Evolutionary conservation across 768 basidiomycete genomes (phyloP), one percentile per base, ranked within the genome.

Genomic region (Tremella mesenterica): DNA sequence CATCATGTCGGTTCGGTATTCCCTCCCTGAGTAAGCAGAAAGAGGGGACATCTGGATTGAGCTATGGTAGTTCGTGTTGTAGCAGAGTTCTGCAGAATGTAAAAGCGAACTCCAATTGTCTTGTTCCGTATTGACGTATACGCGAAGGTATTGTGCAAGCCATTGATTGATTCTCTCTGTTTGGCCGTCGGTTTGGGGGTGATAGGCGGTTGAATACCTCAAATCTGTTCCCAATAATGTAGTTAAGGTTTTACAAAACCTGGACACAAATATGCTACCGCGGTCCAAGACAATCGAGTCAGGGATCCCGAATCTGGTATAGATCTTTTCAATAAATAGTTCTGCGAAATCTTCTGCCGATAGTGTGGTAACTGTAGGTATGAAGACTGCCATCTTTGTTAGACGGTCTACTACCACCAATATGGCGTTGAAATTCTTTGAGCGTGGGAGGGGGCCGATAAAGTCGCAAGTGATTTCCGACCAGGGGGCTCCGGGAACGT

Each of bases 351-450:
- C 67, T 1, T 56, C 39, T 1, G 76, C 60, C 13, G 59, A 59
- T 30, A 73, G 63, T 8, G 53, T 58, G 18, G 20, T 74, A 57
- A 36, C n/a, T n/a, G n/a, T n/a, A n/a, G n/a, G n/a, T n/a, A n/a
- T n/a, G n/a, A n/a, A n/a, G n/a, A n/a, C n/a, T 56, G 50, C 74
- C 50, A 68, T 68, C 38, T 75, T 74, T 16, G 76, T 74, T 31
- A 79, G 54, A 3, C 73, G 58, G 57, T 77, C 72, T 21, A 73
- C 71, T 21, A 79, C 52, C 7, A 75, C 72, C 38, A 77, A n/a
- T n/a, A n/a, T n/a, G n/a, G n/a, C n/a, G n/a, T n/a, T n/a, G n/a
- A n/a, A n/a, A n/a, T n/a, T n/a, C n/a, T n/a, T n/a, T n/a, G n/a
- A n/a, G n/a, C n/a, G n/a, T n/a, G n/a, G n/a, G n/a, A n/a, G n/a